These are phyloP conservation scores for Sordaria brevicollis DNA, from an alignment of 495 filamentous ascomycete species.

Conservation along the genomic window DNA sequence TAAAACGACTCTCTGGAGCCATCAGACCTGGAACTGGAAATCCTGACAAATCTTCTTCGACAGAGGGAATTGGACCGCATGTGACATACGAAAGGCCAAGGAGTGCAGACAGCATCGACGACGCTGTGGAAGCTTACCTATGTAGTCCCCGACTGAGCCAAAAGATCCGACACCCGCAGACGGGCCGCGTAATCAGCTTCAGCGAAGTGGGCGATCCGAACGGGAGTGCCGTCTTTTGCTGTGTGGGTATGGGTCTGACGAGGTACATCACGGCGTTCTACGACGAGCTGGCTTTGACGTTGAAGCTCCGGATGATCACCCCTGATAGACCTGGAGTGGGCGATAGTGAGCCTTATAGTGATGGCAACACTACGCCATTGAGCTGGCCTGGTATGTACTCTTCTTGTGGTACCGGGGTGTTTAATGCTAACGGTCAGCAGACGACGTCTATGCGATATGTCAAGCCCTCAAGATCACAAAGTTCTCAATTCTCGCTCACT, in stretches of 20 bases:
- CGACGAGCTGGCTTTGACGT: conserved; percentile 82
- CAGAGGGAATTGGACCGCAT: conserved; percentile 18
- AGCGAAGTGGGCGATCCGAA: conserved; percentile 93
- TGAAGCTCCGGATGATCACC: conserved; percentile 86
- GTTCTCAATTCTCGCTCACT: conserved; percentile 96
- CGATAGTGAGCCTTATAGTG: conserved; percentile 74
- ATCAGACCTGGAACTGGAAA: conserved; percentile 22
- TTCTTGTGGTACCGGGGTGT: neutral
- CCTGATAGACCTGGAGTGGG: conserved; percentile 91
- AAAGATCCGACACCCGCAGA: conserved; percentile 73
- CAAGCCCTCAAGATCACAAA: conserved; percentile 87
- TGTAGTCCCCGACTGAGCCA: conserved; percentile 76
- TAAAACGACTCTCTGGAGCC: conserved; percentile 38
- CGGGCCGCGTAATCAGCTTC: conserved; percentile 82
- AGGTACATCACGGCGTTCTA: conserved; percentile 96
- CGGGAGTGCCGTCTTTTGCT: conserved; percentile 89
- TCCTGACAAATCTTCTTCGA: conserved; percentile 18
- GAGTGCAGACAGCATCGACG: conserved; percentile 79
- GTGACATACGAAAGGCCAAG: conserved; percentile 51
- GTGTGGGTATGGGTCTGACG: conserved; percentile 95
- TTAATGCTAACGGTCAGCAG: conserved; percentile 29
- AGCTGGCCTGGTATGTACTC: conserved; percentile 76
- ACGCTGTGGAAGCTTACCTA: conserved; percentile 78
- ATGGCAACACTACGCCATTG: conserved; percentile 73
- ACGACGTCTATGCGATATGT: conserved; percentile 94